Evolutionary conservation across 345 rosid species (phyloP).

Genomic region (Carallia brachiata): DNA sequence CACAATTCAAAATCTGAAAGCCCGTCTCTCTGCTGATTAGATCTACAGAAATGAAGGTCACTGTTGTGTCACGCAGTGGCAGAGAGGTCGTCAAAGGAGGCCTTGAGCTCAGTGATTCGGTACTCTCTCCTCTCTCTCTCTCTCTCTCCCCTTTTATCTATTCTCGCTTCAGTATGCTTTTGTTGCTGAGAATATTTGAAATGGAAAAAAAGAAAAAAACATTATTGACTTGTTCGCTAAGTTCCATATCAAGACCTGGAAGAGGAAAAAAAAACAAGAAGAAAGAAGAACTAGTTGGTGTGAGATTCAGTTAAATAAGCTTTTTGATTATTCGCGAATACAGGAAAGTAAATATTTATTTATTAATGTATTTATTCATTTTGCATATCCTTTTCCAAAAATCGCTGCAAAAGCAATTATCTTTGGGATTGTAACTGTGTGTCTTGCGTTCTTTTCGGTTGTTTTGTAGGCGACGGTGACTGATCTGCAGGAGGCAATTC

Average conservation of each 20-base stretch:
- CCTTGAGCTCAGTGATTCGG: slow-evolving; percentile 72
- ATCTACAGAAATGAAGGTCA: slow-evolving; percentile 58
- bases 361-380: neutral
- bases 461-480: slow-evolving; percentile 73
- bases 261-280: no score
- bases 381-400: no score
- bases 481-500: slow-evolving; percentile 92
- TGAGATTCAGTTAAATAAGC: neutral
- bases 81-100: slow-evolving; percentile 79
- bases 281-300: neutral
- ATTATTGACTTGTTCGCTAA: no score
- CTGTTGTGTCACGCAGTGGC: slow-evolving; percentile 80
- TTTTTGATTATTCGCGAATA: neutral
- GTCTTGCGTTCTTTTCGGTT: neutral
- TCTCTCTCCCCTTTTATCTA: neutral
- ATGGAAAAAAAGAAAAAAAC: neutral
- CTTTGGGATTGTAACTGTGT: neutral
- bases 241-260: no score
- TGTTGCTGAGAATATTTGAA: slow-evolving; percentile 8
- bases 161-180: slow-evolving; percentile 5
- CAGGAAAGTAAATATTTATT: neutral
- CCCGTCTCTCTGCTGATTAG: slow-evolving; percentile 3
- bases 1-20: neutral
- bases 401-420: no score
- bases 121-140: slow-evolving; percentile 22